These are phyloP conservation scores for Asterochloris sp. DNA, from an alignment of 139 green algal genomes.

Conservation along the genomic window DNA sequence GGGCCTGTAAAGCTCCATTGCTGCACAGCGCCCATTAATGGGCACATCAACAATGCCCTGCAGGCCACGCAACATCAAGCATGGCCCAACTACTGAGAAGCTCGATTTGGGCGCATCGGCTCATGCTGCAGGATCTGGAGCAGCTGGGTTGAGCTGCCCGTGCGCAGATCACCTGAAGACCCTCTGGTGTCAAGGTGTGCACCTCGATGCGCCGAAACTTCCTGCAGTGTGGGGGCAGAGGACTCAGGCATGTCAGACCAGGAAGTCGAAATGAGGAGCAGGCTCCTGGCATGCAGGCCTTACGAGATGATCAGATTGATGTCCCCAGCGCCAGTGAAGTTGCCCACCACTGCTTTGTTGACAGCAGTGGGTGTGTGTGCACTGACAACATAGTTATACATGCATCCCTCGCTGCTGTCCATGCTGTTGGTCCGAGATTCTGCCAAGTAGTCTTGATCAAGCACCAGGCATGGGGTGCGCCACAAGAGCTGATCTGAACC, in stretches of 20 bases:
- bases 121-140: neutral
- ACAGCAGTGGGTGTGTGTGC: conserved; percentile 92
- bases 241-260: neutral
- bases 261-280: neutral
- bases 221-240: conserved; percentile 31
- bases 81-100: neutral
- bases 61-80: neutral
- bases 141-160: neutral
- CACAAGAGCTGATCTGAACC: too few relatives aligned
- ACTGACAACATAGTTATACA: conserved; percentile 71
- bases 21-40: conserved; percentile 88
- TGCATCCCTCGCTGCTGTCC: neutral
- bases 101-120: neutral
- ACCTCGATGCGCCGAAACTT: conserved; percentile 91
- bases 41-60: conserved; percentile 86
- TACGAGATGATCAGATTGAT: conserved; percentile 92
- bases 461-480: too few relatives aligned
- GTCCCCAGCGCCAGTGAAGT: conserved; percentile 78
- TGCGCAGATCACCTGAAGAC: conserved; percentile 67
- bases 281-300: conserved; percentile 7
- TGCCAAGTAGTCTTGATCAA: too few relatives aligned
- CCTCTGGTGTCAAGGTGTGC: conserved; percentile 74
- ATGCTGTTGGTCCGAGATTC: too few relatives aligned
- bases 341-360: conserved; percentile 73
- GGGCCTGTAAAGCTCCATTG: conserved; percentile 82